These are phyloP conservation scores for Starmerella apis DNA, from an alignment of 805 yeast genomes.

Conservation along the genomic window DNA sequence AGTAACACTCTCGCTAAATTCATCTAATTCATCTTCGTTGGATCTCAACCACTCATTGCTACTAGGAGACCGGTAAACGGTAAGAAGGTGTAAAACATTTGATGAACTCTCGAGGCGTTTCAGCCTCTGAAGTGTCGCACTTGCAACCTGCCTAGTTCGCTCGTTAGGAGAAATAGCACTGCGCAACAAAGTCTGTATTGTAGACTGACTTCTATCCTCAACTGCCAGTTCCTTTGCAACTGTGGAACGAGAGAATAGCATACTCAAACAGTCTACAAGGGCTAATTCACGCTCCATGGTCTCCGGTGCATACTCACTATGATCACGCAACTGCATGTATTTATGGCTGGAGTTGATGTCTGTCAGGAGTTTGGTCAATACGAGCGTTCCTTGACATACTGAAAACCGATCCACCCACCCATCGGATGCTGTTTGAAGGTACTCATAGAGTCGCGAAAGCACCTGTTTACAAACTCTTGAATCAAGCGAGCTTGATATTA, in stretches of 20 bases:
- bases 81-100: neutral
- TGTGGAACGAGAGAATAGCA: neutral
- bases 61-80: neutral
- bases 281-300: slow-evolving; percentile 4
- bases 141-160: neutral
- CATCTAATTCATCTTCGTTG: neutral
- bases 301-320: neutral
- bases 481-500: neutral
- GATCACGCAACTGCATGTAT: slow-evolving; percentile 2
- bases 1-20: neutral
- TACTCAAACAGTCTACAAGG: neutral
- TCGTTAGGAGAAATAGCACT: slow-evolving; percentile 4
- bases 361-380: slow-evolving; percentile 10
- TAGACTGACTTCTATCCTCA: neutral
- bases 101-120: neutral
- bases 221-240: neutral
- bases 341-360: slow-evolving; percentile 4
- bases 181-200: neutral
- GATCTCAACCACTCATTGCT: neutral
- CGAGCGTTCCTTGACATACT: slow-evolving; percentile 8
- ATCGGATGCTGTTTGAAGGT: neutral
- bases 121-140: neutral
- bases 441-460: neutral
- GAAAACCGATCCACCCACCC: slow-evolving; percentile 16
- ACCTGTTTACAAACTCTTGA: neutral